Conservation (phyloP, 345 rosid genomes). For the Boechera divaricarpa region DNA sequence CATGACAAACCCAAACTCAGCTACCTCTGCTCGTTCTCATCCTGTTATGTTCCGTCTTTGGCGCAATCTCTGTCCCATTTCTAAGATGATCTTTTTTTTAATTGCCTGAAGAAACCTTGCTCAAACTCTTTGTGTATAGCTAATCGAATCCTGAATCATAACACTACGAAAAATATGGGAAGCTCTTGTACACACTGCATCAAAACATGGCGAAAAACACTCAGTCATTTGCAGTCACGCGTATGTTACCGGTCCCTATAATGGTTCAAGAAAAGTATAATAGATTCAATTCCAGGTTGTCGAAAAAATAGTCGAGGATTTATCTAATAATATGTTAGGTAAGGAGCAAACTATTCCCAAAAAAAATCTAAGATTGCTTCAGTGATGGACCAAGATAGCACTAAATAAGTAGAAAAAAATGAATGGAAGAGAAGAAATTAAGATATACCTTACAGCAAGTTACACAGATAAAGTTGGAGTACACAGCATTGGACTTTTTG, state of each 20-base stretch:
- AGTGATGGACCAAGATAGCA: not conserved
- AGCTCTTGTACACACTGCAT: slow-evolving; percentile 21
- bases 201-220: not conserved
- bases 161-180: slow-evolving; percentile 5
- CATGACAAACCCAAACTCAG: slow-evolving; percentile 1
- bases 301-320: not conserved
- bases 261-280: slow-evolving; percentile 1
- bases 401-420: not conserved
- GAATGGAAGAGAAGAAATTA: not conserved
- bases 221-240: not conserved
- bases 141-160: not conserved
- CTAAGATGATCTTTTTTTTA: not conserved
- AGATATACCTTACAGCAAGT: slow-evolving; percentile 41
- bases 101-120: not conserved
- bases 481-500: slow-evolving; percentile 1
- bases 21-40: not conserved
- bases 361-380: slow-evolving; percentile 1
- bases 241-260: not conserved
- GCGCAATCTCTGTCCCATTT: not conserved
- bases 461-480: slow-evolving; percentile 32
- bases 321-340: not conserved
- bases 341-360: not conserved
- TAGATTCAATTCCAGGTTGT: not conserved
- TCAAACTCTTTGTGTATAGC: not conserved
- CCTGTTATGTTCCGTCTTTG: not conserved